phyloP scores from a whole-genome alignment of 2,329 filamentous ascomycete species.

The Pezicula rhizophila region DNA sequence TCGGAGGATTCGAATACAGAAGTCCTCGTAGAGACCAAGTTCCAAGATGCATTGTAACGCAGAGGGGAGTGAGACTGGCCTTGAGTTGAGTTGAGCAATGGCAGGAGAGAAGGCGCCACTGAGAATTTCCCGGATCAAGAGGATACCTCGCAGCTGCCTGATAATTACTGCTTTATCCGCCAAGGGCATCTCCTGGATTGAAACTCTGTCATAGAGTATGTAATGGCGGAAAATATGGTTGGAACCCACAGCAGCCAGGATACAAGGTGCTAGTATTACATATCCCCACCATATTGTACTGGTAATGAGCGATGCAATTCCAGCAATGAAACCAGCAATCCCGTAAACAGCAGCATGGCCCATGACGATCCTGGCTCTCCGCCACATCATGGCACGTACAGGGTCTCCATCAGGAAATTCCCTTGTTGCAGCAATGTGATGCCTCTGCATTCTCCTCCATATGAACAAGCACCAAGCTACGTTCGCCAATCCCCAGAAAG shows the following conservation, averaged over 20 bases:
- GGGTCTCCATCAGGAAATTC: slow-evolving; percentile 21
- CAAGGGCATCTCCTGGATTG: slow-evolving; percentile 15
- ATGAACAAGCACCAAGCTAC: slow-evolving; percentile 41
- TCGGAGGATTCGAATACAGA: slow-evolving; percentile 13
- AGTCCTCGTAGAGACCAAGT: slow-evolving; percentile 21
- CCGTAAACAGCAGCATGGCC: slow-evolving; percentile 40
- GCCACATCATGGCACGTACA: slow-evolving; percentile 24
- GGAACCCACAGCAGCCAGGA: slow-evolving; percentile 37
- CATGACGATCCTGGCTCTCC: slow-evolving; percentile 35
- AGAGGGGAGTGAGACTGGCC: slow-evolving; percentile 12
- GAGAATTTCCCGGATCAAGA: slow-evolving; percentile 5
- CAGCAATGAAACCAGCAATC: slow-evolving; percentile 39
- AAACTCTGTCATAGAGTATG: slow-evolving; percentile 39
- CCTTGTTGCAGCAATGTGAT: slow-evolving; percentile 25
- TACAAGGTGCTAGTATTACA: slow-evolving; percentile 43
- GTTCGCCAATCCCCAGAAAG: slow-evolving; percentile 43
- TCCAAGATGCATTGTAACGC: slow-evolving; percentile 17
- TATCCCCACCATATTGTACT: slow-evolving; percentile 48
- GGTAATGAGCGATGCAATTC: slow-evolving; percentile 43
- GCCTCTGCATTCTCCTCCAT: slow-evolving; percentile 33
- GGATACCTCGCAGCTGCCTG: slow-evolving; percentile 24
- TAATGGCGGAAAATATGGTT: slow-evolving; percentile 43
- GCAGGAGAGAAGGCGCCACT: slow-evolving; percentile 1
- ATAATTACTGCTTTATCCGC: slow-evolving; percentile 16
- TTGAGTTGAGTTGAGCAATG: slow-evolving; percentile 8